Evolutionary conservation across 1,284 basidiomycete species (phyloP).

Genomic region (Ceratobasidium sp.): DNA sequence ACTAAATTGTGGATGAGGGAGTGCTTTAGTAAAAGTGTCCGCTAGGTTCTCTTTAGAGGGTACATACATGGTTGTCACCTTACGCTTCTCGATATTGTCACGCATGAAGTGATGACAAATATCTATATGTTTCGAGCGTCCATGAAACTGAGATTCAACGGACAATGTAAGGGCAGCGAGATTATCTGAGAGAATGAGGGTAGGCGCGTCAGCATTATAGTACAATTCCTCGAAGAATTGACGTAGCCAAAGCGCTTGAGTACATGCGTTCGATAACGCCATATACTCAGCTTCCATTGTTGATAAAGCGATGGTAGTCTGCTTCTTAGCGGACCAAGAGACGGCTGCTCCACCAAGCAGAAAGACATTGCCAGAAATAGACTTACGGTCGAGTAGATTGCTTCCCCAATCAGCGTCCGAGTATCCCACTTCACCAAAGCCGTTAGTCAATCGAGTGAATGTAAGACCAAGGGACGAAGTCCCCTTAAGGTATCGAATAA

Average conservation of each 20-base stretch:
- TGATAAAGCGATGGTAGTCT: slow-evolving; percentile 33
- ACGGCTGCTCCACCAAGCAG: slow-evolving; percentile 55
- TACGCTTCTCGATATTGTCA: slow-evolving; percentile 55
- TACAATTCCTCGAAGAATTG: slow-evolving; percentile 54
- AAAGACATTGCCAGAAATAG: slow-evolving; percentile 56
- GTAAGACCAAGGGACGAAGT: slow-evolving; percentile 49
- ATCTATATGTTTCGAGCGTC: slow-evolving; percentile 62
- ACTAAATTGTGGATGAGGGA: slow-evolving; percentile 47
- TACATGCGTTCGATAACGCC: slow-evolving; percentile 27
- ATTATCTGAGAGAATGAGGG: slow-evolving; percentile 59
- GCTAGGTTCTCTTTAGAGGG: slow-evolving; percentile 57
- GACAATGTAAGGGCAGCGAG: slow-evolving; percentile 57
- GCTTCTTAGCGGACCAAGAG: slow-evolving; percentile 52
- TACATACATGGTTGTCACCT: slow-evolving; percentile 55
- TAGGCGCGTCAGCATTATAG: slow-evolving; percentile 47
- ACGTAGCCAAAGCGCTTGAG: slow-evolving; percentile 48
- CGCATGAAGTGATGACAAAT: slow-evolving; percentile 60
- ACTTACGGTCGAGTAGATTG: slow-evolving; percentile 53
- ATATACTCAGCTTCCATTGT: slow-evolving; percentile 45
- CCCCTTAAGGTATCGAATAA: slow-evolving; percentile 52
- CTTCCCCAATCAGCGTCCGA: slow-evolving; percentile 59
- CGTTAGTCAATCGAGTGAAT: no score
- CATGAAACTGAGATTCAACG: slow-evolving; percentile 55
- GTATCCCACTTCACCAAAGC: slow-evolving; percentile 55
- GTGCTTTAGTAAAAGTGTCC: slow-evolving; percentile 62